Percentiles rank a stretch among this genome's conserved stretches.
Conservation (phyloP, 2,329 filamentous ascomycete genomes). For the Fonsecaea nubica region DNA sequence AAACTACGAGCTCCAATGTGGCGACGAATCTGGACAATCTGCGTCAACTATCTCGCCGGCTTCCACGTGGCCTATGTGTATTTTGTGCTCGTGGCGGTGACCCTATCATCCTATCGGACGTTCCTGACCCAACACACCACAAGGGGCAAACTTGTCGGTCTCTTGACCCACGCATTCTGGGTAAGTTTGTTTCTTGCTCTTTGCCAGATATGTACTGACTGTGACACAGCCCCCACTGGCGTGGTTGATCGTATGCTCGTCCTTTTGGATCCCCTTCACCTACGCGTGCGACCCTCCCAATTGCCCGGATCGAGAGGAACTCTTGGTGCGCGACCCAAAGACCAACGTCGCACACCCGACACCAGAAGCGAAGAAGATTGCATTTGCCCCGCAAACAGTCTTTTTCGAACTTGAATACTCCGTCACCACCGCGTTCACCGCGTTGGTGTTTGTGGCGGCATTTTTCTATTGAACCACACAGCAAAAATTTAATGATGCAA, state of each 20-base stretch:
- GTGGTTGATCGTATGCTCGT: slow-evolving; percentile 62
- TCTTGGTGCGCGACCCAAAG: slow-evolving; percentile 61
- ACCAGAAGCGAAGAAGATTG: slow-evolving; percentile 60
- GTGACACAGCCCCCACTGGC: slow-evolving; percentile 61
- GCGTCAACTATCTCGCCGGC: slow-evolving; percentile 62
- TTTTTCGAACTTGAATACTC: slow-evolving; percentile 65
- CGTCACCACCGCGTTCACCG: slow-evolving; percentile 58
- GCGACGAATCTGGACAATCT: slow-evolving; percentile 60
- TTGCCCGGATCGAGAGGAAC: slow-evolving; percentile 64
- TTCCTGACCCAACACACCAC: slow-evolving; percentile 50
- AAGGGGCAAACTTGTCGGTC: slow-evolving; percentile 55
- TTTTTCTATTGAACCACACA: slow-evolving; percentile 24
- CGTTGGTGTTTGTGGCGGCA: slow-evolving; percentile 23
- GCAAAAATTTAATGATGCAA: slow-evolving; percentile 18
- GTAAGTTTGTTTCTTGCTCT: not conserved
- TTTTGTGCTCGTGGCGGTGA: slow-evolving; percentile 59
- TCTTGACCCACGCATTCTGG: slow-evolving; percentile 58
- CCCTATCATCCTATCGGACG: slow-evolving; percentile 59
- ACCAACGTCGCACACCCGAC: slow-evolving; percentile 57
- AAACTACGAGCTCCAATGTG: slow-evolving; percentile 52
- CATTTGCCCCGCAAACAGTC: slow-evolving; percentile 60
- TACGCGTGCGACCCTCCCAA: slow-evolving; percentile 67
- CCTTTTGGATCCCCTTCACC: slow-evolving; percentile 64
- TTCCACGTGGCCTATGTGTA: slow-evolving; percentile 65
- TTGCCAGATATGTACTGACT: not conserved